These are phyloP conservation scores for Clarireedia paspali DNA, from an alignment of 2,329 filamentous ascomycete species.

Conservation along the genomic window DNA sequence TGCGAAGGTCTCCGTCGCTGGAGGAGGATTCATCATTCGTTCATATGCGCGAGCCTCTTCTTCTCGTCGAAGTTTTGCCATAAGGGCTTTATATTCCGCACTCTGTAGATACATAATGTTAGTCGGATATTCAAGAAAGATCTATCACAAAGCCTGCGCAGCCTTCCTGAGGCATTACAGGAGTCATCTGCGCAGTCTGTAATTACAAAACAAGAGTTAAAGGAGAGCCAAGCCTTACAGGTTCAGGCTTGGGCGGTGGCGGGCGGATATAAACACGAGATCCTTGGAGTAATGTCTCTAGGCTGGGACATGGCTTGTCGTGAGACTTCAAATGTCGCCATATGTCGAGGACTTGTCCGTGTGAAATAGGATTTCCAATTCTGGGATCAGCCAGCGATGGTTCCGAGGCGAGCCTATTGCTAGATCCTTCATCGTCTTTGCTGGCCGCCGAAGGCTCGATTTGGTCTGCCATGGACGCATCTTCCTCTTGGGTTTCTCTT, in stretches of 20 bases:
- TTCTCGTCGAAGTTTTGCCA: conserved; percentile 74
- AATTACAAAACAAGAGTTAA: too few species aligned
- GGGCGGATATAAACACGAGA: conserved; percentile 69
- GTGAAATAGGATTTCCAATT: conserved; percentile 62
- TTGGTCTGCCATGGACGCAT: neutral
- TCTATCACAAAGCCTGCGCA: too few species aligned
- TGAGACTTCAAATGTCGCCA: conserved; percentile 43
- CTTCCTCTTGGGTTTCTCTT: neutral
- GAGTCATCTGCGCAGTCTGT: too few species aligned
- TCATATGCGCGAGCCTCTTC: conserved; percentile 79
- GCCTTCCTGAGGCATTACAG: neutral
- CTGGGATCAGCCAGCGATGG: conserved; percentile 37
- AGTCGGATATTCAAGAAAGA: neutral
- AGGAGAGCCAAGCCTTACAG: conserved; percentile 42
- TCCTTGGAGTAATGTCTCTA: conserved; percentile 67
- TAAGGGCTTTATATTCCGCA: conserved; percentile 76
- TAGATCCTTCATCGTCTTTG: neutral
- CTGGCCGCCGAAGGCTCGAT: too few species aligned
- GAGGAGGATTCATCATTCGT: conserved; percentile 61
- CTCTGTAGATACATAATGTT: conserved; percentile 40
- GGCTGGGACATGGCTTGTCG: conserved; percentile 34
- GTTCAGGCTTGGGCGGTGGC: conserved; percentile 69
- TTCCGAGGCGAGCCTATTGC: conserved; percentile 27
- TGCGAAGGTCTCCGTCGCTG: conserved; percentile 48
- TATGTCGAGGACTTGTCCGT: conserved; percentile 58